Conservation (phyloP, 78 protist genomes). For the Dictyostelium firmibasis region DNA sequence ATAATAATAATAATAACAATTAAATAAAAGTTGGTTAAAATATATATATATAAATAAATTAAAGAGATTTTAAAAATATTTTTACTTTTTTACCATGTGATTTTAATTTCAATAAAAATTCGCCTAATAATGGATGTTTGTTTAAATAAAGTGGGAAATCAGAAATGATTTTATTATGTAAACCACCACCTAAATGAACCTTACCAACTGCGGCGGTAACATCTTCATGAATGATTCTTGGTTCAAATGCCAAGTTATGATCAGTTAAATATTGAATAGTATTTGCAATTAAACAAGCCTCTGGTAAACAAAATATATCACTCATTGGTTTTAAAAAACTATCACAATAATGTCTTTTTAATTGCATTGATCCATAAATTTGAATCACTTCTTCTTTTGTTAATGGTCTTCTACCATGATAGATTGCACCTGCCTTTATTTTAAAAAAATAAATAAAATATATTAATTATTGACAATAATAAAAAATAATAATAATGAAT, state of each 20-base stretch:
- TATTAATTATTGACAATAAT: neutral
- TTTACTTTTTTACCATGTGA: conserved; percentile 50
- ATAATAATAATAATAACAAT: too few species aligned
- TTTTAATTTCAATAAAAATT: conserved; percentile 39
- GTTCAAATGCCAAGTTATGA: conserved; percentile 44
- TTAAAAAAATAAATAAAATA: neutral
- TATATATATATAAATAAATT: too few species aligned
- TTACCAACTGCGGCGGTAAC: conserved; percentile 27
- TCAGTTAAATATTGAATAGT: conserved; percentile 44
- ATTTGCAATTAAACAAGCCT: conserved; percentile 61
- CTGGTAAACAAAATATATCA: conserved; percentile 75
- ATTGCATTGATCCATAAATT: conserved; percentile 66
- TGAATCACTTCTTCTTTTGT: conserved; percentile 34
- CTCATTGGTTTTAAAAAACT: conserved; percentile 41
- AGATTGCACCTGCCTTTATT: conserved; percentile 50
- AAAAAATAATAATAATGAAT: neutral
- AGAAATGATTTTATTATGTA: conserved; percentile 35
- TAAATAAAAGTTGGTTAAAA: too few species aligned
- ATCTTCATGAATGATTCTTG: conserved; percentile 66
- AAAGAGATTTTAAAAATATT: too few species aligned
- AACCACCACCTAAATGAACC: conserved; percentile 48
- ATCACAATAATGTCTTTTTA: conserved; percentile 40
- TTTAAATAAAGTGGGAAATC: conserved; percentile 69
- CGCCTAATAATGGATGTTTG: conserved; percentile 66
- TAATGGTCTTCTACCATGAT: conserved; percentile 44